Evolutionary conservation across 768 basidiomycete genomes (phyloP), one percentile per base, ranked within the genome.

Genomic region (Kwoniella botswanensis): DNA sequence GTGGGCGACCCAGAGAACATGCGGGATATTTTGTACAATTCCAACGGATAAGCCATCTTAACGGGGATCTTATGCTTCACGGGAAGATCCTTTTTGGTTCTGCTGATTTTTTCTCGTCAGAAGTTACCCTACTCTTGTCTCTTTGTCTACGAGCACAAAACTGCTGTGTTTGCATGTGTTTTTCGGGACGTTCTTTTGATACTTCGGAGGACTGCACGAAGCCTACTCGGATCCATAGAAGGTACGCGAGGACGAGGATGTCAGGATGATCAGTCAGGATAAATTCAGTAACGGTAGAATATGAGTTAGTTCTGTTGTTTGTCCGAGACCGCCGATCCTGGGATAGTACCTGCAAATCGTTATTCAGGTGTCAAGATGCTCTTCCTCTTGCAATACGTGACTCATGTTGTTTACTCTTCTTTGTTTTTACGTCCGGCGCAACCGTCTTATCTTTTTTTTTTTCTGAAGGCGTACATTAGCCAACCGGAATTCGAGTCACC

Each of bases 181-280:
- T 35, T 22, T 55, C 54, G 54, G 15, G 57, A 58, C 57, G 57
- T 15, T 41, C 1, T 12, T 56, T 1, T 11, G 1, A 2, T 55
- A 2, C 3, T 21, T n/a, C 18, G 24, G 15, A n/a, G 9, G 2
- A 18, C 54, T 9, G 11, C 9, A 22, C 18, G 22, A 61, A 61
- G 59, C 59, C 59, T 61, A 61, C 35, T 61, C 59, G 59, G 59
- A 61, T 26, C 59, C 6, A 43, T 21, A 18, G n/a, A 61, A 43
- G 22, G 18, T n/a, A 61, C 22, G 18, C 18, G 18, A 29, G 13
- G 18, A 15, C 7, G 15, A 29, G 4, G 22, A 9, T 59, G 3
- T 59, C 57, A 41, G 24, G 57, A 9, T 52, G 1, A 52, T 18
- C 35, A 52, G 24, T 41, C 1, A 56, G 55, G 55, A 1, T 35